phyloP scores from a whole-genome alignment of 371 early-diverging fungal species.

The Circinella minor region DNA sequence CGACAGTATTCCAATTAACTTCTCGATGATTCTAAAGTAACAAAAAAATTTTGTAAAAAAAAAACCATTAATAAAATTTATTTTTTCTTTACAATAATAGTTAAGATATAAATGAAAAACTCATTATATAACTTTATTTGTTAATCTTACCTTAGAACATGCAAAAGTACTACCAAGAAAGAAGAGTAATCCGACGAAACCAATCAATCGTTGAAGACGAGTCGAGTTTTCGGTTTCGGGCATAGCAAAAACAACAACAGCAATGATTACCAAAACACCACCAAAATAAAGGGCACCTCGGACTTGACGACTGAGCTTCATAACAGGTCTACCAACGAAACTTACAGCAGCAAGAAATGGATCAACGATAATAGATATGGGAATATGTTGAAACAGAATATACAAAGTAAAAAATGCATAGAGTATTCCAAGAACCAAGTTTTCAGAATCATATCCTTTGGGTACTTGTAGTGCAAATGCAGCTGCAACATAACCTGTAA shows the following conservation, averaged over 20 bases:
- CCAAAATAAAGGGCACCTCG: conserved; percentile 31
- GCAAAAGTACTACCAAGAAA: conserved; percentile 57
- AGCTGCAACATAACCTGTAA: conserved; percentile 43
- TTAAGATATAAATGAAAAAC: no score
- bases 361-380: conserved; percentile 29
- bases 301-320: conserved; percentile 16
- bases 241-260: conserved; percentile 64
- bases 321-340: conserved; percentile 27
- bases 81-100: no score
- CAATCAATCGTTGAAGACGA: conserved; percentile 75
- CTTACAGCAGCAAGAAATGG: conserved; percentile 24
- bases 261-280: conserved; percentile 53
- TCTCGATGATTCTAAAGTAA: conserved; percentile 50
- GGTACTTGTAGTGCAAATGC: conserved; percentile 49
- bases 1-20: conserved; percentile 81
- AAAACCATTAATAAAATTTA: neutral
- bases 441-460: conserved; percentile 42
- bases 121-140: no score
- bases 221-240: conserved; percentile 59
- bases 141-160: conserved; percentile 56
- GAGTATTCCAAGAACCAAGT: conserved; percentile 39
- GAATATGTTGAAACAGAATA: conserved; percentile 35
- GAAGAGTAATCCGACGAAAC: conserved; percentile 74
- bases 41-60: neutral
- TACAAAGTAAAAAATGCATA: conserved; percentile 38